Conservation (phyloP, 2,329 filamentous ascomycete species). For the Fusarium musae region DNA sequence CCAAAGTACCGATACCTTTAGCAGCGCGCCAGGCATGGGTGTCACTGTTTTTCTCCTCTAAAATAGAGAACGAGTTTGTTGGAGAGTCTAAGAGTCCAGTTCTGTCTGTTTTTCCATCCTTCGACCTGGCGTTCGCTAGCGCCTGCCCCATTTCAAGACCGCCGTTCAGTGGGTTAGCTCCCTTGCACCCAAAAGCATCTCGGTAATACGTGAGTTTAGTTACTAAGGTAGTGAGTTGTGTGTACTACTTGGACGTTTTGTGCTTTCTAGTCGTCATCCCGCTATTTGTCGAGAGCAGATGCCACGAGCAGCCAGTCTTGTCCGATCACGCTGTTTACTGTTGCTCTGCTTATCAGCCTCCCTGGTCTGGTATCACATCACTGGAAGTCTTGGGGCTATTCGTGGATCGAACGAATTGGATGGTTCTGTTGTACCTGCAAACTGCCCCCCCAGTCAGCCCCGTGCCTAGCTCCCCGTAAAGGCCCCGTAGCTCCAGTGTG, state of each 20-base stretch:
- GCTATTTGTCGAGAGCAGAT: neutral
- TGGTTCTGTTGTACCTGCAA: conserved; percentile 10
- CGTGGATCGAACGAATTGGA: conserved; percentile 9
- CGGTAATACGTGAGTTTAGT: neutral
- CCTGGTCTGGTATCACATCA: neutral
- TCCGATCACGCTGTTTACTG: neutral
- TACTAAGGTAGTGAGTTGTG: neutral
- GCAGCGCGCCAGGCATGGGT: conserved; percentile 1
- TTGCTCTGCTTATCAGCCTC: conserved; percentile 7
- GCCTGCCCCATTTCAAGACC: conserved; percentile 38
- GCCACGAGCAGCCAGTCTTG: neutral
- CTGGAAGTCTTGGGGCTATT: conserved; percentile 6
- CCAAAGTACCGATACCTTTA: conserved; percentile 41
- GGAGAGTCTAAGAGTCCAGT: conserved; percentile 21
- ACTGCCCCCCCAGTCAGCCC: conserved; percentile 40
- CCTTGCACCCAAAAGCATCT: conserved; percentile 11
- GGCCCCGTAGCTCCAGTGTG: conserved; percentile 39
- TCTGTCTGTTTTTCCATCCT: conserved; percentile 42
- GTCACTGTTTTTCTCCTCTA: conserved; percentile 5
- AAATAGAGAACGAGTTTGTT: conserved; percentile 13
- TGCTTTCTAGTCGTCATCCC: neutral
- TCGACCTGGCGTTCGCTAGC: conserved; percentile 41
- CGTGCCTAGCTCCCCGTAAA: conserved; percentile 41
- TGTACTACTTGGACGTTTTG: neutral
- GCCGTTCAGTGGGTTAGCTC: conserved; percentile 32